Evolutionary conservation across 306 rosid genomes (phyloP).

Genomic region (Casuarina cunninghamiana): DNA sequence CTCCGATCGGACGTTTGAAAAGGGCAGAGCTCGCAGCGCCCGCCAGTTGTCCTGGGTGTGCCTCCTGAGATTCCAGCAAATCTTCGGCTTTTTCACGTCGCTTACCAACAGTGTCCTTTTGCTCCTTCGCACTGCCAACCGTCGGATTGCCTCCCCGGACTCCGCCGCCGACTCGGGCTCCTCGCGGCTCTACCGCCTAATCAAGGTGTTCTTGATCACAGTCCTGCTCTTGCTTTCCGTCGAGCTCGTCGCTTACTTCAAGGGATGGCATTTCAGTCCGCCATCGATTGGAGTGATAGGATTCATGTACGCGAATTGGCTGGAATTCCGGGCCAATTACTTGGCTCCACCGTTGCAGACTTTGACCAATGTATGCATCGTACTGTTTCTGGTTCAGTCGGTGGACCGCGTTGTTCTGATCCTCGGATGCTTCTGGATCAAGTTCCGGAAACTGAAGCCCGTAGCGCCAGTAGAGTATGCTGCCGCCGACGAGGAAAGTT

Average conservation of each 20-base stretch:
- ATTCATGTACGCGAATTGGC: conserved; percentile 66
- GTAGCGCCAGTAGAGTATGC: conserved; percentile 55
- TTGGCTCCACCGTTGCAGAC: conserved; percentile 86
- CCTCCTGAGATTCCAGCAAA: conserved; percentile 65
- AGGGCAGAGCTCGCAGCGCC: conserved; percentile 72
- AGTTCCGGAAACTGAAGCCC: conserved; percentile 70
- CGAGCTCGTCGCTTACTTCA: conserved; percentile 85
- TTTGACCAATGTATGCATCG: conserved; percentile 72
- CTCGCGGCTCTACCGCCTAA: conserved; percentile 69
- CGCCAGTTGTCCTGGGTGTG: conserved; percentile 84
- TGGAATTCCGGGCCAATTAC: conserved; percentile 62
- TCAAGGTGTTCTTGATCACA: conserved; percentile 60
- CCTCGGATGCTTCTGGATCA: conserved; percentile 95
- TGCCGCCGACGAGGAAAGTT: conserved; percentile 31
- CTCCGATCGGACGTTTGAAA: conserved; percentile 50
- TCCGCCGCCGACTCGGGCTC: conserved; percentile 57
- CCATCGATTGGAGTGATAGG: conserved; percentile 65
- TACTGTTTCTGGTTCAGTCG: conserved; percentile 80
- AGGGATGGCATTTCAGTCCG: conserved; percentile 94
- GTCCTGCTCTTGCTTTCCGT: conserved; percentile 58
- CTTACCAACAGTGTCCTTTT: conserved; percentile 39
- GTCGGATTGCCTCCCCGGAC: conserved; percentile 55
- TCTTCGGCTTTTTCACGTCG: conserved; percentile 51
- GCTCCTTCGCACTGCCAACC: conserved; percentile 67
- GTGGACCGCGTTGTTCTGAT: conserved; percentile 78